A percentile compares a stretch with the other conserved stretches of the same genome.
These are phyloP conservation scores for Gloeostereum incarnatum DNA, from an alignment of 768 basidiomycete species.

Conservation along the genomic window DNA sequence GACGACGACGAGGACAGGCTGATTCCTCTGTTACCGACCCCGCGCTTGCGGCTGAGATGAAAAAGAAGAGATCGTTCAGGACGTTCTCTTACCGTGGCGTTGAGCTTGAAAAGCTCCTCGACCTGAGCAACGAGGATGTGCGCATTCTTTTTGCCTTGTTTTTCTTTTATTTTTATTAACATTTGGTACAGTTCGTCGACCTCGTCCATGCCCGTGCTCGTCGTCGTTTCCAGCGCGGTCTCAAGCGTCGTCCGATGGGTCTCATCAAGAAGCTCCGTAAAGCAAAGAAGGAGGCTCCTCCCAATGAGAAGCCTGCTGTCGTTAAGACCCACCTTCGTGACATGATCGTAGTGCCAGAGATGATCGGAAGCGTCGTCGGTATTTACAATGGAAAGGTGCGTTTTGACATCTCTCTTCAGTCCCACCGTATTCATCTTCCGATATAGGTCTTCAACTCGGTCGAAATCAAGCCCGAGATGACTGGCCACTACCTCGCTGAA, in stretches of 20 bases:
- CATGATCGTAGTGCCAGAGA: conserved; percentile 99
- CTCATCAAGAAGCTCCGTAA: conserved; percentile 99
- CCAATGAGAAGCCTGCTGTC: conserved; percentile 97
- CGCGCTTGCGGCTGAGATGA: conserved; percentile 89
- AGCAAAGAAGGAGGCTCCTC: conserved; percentile 98
- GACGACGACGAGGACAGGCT: too few relatives aligned
- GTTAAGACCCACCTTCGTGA: conserved; percentile 99
- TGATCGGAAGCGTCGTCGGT: conserved; percentile 97
- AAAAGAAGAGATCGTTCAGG: conserved; percentile 98
- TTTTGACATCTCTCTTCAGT: conserved; percentile 3
- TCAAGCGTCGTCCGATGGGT: conserved; percentile 97
- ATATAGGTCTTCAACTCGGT: conserved; percentile 84
- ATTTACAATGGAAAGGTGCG: conserved; percentile 96
- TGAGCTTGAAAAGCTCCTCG: conserved; percentile 96
- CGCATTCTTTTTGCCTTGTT: conserved; percentile 18
- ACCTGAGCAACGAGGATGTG: conserved; percentile 93
- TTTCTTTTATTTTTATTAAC: not conserved
- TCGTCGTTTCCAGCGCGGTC: conserved; percentile 96
- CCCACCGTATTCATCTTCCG: not conserved
- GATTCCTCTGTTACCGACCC: conserved; percentile 85
- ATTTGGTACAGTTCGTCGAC: conserved; percentile 25
- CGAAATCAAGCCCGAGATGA: conserved; percentile 99
- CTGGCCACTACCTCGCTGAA: conserved; percentile 98
- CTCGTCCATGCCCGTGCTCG: conserved; percentile 98
- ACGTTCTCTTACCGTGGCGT: conserved; percentile 98